A percentile compares a stretch with the other conserved stretches of the same genome.
Conservation (phyloP, 176 grass and related monocot species). For the Aechmea fasciata region DNA sequence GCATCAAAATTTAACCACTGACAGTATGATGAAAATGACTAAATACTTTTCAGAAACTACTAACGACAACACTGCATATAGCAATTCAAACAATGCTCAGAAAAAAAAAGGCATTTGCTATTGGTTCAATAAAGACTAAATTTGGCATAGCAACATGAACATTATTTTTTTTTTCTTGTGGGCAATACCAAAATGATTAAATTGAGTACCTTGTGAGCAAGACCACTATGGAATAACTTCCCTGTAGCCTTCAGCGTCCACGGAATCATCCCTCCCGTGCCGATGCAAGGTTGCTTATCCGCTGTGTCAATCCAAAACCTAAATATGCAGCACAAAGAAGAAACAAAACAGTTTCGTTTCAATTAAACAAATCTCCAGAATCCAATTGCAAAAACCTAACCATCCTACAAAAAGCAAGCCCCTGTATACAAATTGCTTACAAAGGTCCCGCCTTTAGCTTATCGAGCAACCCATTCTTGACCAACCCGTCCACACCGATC, state of each 20-base stretch:
- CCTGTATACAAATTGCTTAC: conserved; percentile 31
- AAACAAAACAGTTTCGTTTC: neutral
- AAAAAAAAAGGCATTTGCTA: too few relatives aligned
- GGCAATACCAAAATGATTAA: neutral
- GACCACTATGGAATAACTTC: conserved; percentile 94
- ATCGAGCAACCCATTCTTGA: conserved; percentile 77
- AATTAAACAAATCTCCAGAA: neutral
- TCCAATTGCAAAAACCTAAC: neutral
- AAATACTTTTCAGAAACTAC: too few relatives aligned
- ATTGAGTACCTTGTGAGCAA: conserved; percentile 77
- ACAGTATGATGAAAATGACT: too few relatives aligned
- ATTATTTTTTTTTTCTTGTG: neutral
- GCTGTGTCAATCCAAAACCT: conserved; percentile 99
- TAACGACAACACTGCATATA: too few relatives aligned
- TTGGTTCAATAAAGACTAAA: too few relatives aligned
- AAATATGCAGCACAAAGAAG: neutral
- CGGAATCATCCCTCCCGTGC: conserved; percentile 75
- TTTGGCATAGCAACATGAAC: neutral
- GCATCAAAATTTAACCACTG: too few relatives aligned
- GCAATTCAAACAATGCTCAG: too few relatives aligned
- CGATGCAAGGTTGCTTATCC: conserved; percentile 94
- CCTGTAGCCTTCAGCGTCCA: conserved; percentile 89
- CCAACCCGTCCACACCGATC: conserved; percentile 64
- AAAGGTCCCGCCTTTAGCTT: conserved; percentile 74
- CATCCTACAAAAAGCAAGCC: neutral